These are phyloP conservation scores for Tillandsia leiboldiana DNA, from an alignment of 176 grass and related monocot genomes.

Conservation along the genomic window DNA sequence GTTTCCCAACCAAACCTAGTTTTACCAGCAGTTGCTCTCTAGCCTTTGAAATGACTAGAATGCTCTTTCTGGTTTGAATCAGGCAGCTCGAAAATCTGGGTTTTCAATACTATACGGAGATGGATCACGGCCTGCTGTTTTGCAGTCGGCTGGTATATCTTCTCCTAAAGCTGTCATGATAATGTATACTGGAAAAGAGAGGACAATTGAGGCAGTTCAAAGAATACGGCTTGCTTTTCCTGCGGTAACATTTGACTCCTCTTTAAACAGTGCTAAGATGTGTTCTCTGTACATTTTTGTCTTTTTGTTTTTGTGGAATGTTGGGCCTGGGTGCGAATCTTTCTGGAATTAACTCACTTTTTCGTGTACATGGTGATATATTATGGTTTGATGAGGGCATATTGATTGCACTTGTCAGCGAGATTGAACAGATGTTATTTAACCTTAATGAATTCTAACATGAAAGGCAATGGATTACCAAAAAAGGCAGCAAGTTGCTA, in stretches of 20 bases:
- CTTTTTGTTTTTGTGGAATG: not conserved
- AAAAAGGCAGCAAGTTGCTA: too few species aligned
- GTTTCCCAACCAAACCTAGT: constrained; percentile 9
- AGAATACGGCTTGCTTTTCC: constrained; percentile 94
- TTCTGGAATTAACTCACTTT: not conserved
- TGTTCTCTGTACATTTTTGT: not conserved
- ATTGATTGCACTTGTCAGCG: too few species aligned
- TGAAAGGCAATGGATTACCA: too few species aligned
- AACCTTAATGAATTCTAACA: too few species aligned
- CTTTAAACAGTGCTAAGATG: not conserved
- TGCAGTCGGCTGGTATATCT: constrained; percentile 93
- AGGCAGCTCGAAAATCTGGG: constrained; percentile 75
- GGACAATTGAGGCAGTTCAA: constrained; percentile 58
- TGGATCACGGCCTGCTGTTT: constrained; percentile 79
- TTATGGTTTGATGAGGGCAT: not conserved
- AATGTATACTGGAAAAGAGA: constrained; percentile 79
- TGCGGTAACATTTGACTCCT: constrained; percentile 34
- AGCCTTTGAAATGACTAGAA: too few species aligned
- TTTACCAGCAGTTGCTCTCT: not conserved
- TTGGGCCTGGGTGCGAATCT: not conserved
- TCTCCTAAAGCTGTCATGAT: constrained; percentile 95
- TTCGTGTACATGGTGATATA: not conserved
- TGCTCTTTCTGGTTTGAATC: not conserved
- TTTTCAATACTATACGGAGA: constrained; percentile 81
- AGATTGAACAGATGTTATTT: too few species aligned